These are phyloP conservation scores for Houttuynia cordata DNA, from an alignment of 164 flowering plant species.

Conservation along the genomic window DNA sequence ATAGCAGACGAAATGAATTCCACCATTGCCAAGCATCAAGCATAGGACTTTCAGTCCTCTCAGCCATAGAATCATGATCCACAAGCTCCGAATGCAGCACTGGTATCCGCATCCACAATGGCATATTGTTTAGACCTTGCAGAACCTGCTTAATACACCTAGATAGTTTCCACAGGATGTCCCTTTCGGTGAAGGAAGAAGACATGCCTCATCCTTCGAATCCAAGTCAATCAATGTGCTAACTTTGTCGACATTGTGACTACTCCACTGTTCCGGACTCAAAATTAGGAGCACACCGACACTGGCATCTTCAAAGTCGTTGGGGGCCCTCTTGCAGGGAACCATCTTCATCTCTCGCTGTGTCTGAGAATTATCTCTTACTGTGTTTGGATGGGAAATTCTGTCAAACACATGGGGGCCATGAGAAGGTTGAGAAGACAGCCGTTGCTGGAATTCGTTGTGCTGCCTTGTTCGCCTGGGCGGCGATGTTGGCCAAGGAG, in stretches of 20 bases:
- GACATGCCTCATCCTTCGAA: slow-evolving; percentile 93
- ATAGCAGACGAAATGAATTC: slow-evolving; percentile 87
- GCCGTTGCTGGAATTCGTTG: no score
- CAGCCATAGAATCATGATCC: slow-evolving; percentile 35
- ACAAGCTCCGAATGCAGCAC: slow-evolving; percentile 40
- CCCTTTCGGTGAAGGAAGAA: slow-evolving; percentile 91
- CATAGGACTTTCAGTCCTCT: slow-evolving; percentile 18
- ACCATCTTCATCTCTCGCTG: no score
- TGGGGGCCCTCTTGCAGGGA: no score
- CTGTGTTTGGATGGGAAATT: no score
- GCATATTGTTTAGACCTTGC: slow-evolving; percentile 67
- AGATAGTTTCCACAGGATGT: slow-evolving; percentile 76
- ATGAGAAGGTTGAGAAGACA: no score
- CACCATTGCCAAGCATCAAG: slow-evolving; percentile 86
- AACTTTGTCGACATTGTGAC: slow-evolving; percentile 94
- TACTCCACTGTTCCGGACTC: slow-evolving; percentile 92
- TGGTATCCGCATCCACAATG: slow-evolving; percentile 99
- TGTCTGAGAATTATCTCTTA: no score
- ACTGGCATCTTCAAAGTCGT: no score
- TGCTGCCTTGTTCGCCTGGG: no score
- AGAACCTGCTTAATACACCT: slow-evolving; percentile 90
- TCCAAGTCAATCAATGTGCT: slow-evolving; percentile 99
- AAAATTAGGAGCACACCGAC: no score
- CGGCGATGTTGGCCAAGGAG: no score
- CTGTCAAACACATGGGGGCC: no score